These are phyloP conservation scores for Yamadazyma taylorii DNA, from an alignment of 1,139 yeast genomes.

Conservation along the genomic window DNA sequence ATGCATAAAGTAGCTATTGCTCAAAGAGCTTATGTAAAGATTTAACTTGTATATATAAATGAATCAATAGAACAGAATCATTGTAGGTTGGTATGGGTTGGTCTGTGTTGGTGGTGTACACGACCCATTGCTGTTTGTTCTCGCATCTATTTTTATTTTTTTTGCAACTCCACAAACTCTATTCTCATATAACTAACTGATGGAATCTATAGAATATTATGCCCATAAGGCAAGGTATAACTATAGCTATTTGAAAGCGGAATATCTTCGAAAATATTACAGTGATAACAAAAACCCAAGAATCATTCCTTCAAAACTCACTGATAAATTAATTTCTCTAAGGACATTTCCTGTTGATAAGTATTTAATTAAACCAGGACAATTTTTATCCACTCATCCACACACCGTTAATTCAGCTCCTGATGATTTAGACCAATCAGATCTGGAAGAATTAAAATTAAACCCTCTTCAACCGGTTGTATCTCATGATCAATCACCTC, in stretches of 20 bases:
- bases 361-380: slow-evolving; percentile 22
- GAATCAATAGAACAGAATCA: too few species aligned
- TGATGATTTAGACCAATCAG: background rate
- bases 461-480: too few species aligned
- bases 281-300: slow-evolving; percentile 36
- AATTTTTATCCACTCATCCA: slow-evolving; percentile 16
- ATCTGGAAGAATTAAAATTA: background rate
- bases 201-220: slow-evolving; percentile 12
- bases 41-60: slow-evolving; percentile 22
- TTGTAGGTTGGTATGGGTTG: too few species aligned
- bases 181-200: too few species aligned
- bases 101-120: too few species aligned
- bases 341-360: slow-evolving; percentile 32
- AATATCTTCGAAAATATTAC: slow-evolving; percentile 43
- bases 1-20: slow-evolving; percentile 85
- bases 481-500: too few species aligned
- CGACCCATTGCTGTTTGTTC: too few species aligned
- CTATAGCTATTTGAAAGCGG: slow-evolving; percentile 33
- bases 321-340: slow-evolving; percentile 38
- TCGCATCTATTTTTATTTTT: too few species aligned
- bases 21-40: slow-evolving; percentile 69
- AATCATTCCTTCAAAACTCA: slow-evolving; percentile 39
- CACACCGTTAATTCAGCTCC: slow-evolving; percentile 5
- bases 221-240: slow-evolving; percentile 25
- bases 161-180: too few species aligned